These are phyloP conservation scores for Sherardia arvensis DNA, from an alignment of 257 asterid genomes.

Conservation along the genomic window DNA sequence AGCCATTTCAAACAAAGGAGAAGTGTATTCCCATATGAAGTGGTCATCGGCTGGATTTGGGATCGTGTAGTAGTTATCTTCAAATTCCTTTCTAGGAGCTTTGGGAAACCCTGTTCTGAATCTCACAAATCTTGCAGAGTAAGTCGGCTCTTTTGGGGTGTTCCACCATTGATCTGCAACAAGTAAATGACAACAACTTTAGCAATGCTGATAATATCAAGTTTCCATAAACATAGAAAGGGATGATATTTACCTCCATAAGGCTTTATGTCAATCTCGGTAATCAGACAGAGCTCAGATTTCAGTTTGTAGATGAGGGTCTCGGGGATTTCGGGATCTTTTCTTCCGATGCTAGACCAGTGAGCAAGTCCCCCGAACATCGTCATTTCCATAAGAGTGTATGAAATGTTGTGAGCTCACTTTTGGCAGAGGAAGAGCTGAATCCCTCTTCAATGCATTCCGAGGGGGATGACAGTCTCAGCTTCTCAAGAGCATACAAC, in stretches of 20 bases:
- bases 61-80: slow-evolving; percentile 22
- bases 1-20: slow-evolving; percentile 54
- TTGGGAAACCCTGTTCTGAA: slow-evolving; percentile 61
- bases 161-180: neutral
- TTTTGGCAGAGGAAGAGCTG: slow-evolving; percentile 75
- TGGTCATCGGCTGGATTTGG: slow-evolving; percentile 49
- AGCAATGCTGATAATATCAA: neutral
- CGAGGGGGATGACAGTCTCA: slow-evolving; percentile 20
- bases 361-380: slow-evolving; percentile 36
- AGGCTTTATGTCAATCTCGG: slow-evolving; percentile 64
- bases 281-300: slow-evolving; percentile 51
- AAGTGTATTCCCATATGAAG: slow-evolving; percentile 72
- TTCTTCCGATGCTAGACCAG: slow-evolving; percentile 81
- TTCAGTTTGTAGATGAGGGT: slow-evolving; percentile 50
- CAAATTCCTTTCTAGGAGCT: slow-evolving; percentile 21
- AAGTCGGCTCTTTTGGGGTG: slow-evolving; percentile 5
- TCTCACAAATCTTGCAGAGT: slow-evolving; percentile 61
- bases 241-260: slow-evolving; percentile 47
- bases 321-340: slow-evolving; percentile 62
- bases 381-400: slow-evolving; percentile 37
- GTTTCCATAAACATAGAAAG: neutral
- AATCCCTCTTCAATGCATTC: slow-evolving; percentile 55
- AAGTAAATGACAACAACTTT: neutral
- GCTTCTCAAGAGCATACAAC: slow-evolving; percentile 38
- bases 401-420: slow-evolving; percentile 38